phyloP scores from a whole-genome alignment of 2,329 filamentous ascomycete genomes.

The Colletotrichum lini region DNA sequence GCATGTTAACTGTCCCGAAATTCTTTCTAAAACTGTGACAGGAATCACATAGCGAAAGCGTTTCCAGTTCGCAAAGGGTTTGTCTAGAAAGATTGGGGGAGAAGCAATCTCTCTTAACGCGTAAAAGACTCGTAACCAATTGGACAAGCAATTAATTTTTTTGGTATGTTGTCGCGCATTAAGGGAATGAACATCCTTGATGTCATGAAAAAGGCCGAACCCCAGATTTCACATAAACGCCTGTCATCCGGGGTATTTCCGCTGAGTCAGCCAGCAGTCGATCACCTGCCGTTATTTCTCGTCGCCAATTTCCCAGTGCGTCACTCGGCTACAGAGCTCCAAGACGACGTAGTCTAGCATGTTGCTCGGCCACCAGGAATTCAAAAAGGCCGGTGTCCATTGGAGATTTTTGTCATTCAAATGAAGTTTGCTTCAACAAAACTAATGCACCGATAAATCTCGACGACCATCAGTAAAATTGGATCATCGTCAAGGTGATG shows the following conservation, averaged over 20 bases:
- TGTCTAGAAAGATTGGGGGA: not conserved
- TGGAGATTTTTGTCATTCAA: too few species aligned
- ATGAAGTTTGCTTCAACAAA: too few species aligned
- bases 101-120: not conserved
- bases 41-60: slow-evolving; percentile 25
- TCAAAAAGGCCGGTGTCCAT: too few species aligned
- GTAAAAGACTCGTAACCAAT: slow-evolving; percentile 2
- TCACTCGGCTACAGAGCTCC: too few species aligned
- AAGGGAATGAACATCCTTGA: slow-evolving; percentile 21
- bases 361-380: too few species aligned
- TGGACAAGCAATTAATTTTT: not conserved
- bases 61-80: not conserved
- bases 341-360: not conserved
- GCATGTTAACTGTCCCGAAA: slow-evolving; percentile 35
- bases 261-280: slow-evolving; percentile 13
- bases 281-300: not conserved
- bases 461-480: too few species aligned
- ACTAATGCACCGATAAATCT: too few species aligned
- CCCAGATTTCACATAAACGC: slow-evolving; percentile 1
- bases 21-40: slow-evolving; percentile 2
- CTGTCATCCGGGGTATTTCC: slow-evolving; percentile 10
- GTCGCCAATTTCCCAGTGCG: not conserved
- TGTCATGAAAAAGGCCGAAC: slow-evolving; percentile 17
- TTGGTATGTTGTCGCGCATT: slow-evolving; percentile 14
- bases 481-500: too few species aligned